Percentiles rank a stretch among this genome's conserved stretches.
These are phyloP conservation scores for Scopulariopsis brevicaulis DNA, from an alignment of 2,329 filamentous ascomycete species.

Conservation along the genomic window DNA sequence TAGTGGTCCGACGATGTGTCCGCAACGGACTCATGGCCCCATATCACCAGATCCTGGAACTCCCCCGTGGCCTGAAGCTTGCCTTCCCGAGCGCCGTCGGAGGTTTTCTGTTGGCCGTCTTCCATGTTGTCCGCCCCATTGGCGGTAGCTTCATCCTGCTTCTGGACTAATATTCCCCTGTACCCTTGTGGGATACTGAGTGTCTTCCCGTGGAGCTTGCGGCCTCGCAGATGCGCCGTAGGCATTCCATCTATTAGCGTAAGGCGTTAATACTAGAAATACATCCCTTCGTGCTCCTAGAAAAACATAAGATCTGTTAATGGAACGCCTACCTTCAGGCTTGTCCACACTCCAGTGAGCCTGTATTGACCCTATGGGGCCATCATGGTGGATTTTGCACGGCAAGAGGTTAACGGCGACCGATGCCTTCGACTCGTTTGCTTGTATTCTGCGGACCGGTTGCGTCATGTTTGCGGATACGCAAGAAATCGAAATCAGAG, in stretches of 20 bases:
- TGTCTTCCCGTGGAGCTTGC: constrained; percentile 60
- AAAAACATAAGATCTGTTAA: neutral
- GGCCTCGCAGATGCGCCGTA: constrained; percentile 64
- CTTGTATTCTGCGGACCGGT: constrained; percentile 28
- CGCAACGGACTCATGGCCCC: constrained; percentile 64
- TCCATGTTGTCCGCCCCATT: constrained; percentile 13
- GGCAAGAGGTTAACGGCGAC: constrained; percentile 64
- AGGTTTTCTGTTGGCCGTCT: constrained; percentile 24
- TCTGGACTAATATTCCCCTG: constrained; percentile 49
- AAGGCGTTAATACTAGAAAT: neutral
- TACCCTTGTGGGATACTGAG: constrained; percentile 63
- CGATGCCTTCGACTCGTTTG: constrained; percentile 15
- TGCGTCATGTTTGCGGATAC: constrained; percentile 21
- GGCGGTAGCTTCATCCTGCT: constrained; percentile 19
- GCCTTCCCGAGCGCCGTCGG: constrained; percentile 22
- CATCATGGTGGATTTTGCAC: constrained; percentile 69
- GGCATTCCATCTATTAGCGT: constrained; percentile 32
- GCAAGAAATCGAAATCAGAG: neutral
- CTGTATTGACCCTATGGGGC: constrained; percentile 49
- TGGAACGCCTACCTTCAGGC: constrained; percentile 23
- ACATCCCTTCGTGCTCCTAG: constrained; percentile 11
- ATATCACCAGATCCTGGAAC: constrained; percentile 71
- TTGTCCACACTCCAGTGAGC: constrained; percentile 59
- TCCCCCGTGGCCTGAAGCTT: constrained; percentile 50
- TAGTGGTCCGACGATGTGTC: constrained; percentile 54